These are phyloP conservation scores for Zea luxurians DNA, from an alignment of 176 grass and related monocot species.

Conservation along the genomic window DNA sequence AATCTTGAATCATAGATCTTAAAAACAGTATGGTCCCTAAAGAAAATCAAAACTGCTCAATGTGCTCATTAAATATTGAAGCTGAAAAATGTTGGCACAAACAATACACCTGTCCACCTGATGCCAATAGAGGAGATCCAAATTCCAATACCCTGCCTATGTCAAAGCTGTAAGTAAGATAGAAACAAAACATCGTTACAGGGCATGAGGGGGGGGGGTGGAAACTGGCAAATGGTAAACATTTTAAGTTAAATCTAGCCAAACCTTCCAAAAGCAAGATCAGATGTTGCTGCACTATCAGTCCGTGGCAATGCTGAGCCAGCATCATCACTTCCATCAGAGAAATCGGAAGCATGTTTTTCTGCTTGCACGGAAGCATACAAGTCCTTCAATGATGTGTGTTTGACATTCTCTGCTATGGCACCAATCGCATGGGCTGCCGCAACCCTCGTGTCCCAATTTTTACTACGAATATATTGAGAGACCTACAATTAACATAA, in stretches of 20 bases:
- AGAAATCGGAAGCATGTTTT: constrained; percentile 61
- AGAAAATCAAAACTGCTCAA: constrained; percentile 8
- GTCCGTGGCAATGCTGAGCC: constrained; percentile 43
- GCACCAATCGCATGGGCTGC: constrained; percentile 90
- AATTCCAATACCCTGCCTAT: constrained; percentile 92
- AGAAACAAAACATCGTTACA: constrained; percentile 25
- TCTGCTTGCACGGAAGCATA: constrained; percentile 69
- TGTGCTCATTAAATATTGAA: constrained; percentile 4
- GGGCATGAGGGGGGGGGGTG: not conserved
- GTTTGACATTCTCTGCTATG: constrained; percentile 93
- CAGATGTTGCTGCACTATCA: constrained; percentile 51
- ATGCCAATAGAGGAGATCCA: constrained; percentile 92
- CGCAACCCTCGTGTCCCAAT: constrained; percentile 97
- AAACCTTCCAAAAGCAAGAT: constrained; percentile 97
- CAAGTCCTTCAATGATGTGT: constrained; percentile 81
- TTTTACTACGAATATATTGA: constrained; percentile 84
- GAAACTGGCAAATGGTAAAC: not conserved
- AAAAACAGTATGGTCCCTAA: not conserved
- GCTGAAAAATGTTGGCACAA: constrained; percentile 15
- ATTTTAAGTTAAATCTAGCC: constrained; percentile 2
- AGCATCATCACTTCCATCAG: constrained; percentile 61
- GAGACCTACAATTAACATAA: constrained; percentile 63
- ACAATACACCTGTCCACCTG: constrained; percentile 85
- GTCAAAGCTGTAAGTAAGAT: constrained; percentile 68
- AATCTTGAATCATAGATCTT: not conserved